Conservation (phyloP, 306 rosid species). For the Lagenaria siceraria region DNA sequence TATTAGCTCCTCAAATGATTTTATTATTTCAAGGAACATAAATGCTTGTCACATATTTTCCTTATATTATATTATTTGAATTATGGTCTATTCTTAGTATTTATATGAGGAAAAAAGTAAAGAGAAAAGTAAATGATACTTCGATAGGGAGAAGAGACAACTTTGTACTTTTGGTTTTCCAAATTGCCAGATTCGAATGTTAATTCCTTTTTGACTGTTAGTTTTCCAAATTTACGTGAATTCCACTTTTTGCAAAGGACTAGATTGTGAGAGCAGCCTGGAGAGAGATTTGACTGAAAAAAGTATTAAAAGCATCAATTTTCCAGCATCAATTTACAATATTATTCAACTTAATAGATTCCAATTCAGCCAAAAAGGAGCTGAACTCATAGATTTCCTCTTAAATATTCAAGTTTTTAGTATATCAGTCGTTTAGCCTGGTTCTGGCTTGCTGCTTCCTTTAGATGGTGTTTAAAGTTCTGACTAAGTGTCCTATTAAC, state of each 20-base stretch:
- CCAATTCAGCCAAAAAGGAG: background rate
- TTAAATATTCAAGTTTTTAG: background rate
- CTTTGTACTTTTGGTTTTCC: background rate
- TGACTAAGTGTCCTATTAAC: slow-evolving; percentile 1
- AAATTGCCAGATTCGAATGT: background rate
- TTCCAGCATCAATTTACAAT: background rate
- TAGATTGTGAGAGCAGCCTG: background rate
- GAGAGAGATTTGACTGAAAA: background rate
- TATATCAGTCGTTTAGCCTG: background rate
- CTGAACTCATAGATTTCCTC: background rate
- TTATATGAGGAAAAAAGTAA: background rate
- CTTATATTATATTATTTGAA: background rate
- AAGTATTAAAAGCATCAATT: background rate
- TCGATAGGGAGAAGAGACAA: background rate
- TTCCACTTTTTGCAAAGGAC: background rate
- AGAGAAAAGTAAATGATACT: background rate
- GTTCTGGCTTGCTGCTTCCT: background rate
- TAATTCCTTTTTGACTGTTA: background rate
- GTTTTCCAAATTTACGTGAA: background rate
- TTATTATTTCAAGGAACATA: background rate
- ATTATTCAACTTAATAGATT: background rate
- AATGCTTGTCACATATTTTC: background rate
- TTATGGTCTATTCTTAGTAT: background rate
- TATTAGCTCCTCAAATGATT: background rate
- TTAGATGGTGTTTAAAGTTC: background rate